Base-by-base conservation (phyloP, 371 early-diverging fungal genomes). In the Rhizopus sp. region DNA sequence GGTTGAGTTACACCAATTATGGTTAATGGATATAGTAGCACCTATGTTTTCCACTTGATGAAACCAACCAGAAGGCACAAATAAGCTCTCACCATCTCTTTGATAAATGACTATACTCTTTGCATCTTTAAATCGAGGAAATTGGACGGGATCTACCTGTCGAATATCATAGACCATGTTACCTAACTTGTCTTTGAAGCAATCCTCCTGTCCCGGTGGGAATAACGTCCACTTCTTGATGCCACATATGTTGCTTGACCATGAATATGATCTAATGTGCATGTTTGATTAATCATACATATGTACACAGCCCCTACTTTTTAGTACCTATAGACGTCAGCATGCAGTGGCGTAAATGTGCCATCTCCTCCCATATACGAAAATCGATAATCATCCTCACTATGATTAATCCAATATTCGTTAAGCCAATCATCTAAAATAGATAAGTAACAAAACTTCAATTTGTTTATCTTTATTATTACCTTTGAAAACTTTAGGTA, bases 191-290 rank as follows among this genome's bases (percentile, higher is more conserved):
- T 83, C 84, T 42, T 72, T 65, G 40, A 80, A 78, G 16, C 75
- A 65, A 1, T 72, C 66, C 57, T 78, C 84, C 58, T 88, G 87
- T 5, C 71, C 77, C 0, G 89, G 88, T 10, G 86, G 82, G 41
- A 87, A 86, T 23, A 90, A 64, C 0, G 82, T 82, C 91, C 91
- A 90, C 31, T 73, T 76, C 49, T 90, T 90, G 23, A 80, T 66
- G 5, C 91, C 91, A 53, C 88, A 88, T 5, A 90, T 81, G 50
- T 90, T 90, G 38, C 87, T 78, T n/a, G 86, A 85, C 91, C 91
- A 90, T 13, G 88, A 88, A 62, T 86, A 89, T 17, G 88, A 88
- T 48, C 84, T 81, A 45, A n/a, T 45, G 3, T 15, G 9, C 15
- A 23, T 29, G 7, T 13, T 37, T 55, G 45, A 55, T 15, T 41